phyloP scores from a whole-genome alignment of 768 basidiomycete species.

The Hortiboletus flavorubellus region DNA sequence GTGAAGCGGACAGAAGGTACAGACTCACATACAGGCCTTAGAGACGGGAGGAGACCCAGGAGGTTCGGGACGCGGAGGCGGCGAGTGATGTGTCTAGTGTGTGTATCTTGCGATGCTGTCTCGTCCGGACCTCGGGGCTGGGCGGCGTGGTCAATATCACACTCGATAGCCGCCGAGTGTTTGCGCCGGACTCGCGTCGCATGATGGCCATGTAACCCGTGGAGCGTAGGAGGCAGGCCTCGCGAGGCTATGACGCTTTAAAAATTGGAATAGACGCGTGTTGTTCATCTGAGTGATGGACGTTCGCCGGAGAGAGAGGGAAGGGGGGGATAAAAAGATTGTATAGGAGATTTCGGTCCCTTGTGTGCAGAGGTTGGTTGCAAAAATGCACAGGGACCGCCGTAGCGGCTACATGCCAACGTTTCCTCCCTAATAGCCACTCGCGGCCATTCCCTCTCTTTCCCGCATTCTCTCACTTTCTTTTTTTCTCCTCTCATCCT shows the following conservation, averaged over 20 bases:
- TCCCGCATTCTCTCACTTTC: slow-evolving; percentile 50
- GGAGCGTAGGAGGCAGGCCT: not conserved
- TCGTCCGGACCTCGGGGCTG: not conserved
- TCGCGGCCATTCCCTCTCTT: slow-evolving; percentile 54
- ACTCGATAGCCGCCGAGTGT: not conserved
- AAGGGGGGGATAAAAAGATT: slow-evolving; percentile 6
- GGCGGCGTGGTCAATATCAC: not conserved
- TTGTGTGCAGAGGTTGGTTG: slow-evolving; percentile 27
- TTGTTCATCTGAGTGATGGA: slow-evolving; percentile 2
- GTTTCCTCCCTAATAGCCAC: slow-evolving; percentile 58
- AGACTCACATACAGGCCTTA: not conserved
- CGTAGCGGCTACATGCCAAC: slow-evolving; percentile 40
- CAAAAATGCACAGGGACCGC: slow-evolving; percentile 31
- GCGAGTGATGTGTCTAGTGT: not conserved
- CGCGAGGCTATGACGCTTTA: not conserved
- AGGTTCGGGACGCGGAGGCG: slow-evolving; percentile 5
- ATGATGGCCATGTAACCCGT: not conserved
- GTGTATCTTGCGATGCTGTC: slow-evolving; percentile 1
- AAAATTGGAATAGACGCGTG: slow-evolving; percentile 4
- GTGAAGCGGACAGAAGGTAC: not conserved
- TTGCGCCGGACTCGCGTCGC: not conserved
- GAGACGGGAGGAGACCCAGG: slow-evolving; percentile 1
- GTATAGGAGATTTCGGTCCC: slow-evolving; percentile 20
- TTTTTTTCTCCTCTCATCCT: slow-evolving; percentile 42
- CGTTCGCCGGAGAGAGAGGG: not conserved